These are phyloP conservation scores for Pseudogymnoascus destructans DNA, from an alignment of 2,329 filamentous ascomycete genomes.

Conservation along the genomic window DNA sequence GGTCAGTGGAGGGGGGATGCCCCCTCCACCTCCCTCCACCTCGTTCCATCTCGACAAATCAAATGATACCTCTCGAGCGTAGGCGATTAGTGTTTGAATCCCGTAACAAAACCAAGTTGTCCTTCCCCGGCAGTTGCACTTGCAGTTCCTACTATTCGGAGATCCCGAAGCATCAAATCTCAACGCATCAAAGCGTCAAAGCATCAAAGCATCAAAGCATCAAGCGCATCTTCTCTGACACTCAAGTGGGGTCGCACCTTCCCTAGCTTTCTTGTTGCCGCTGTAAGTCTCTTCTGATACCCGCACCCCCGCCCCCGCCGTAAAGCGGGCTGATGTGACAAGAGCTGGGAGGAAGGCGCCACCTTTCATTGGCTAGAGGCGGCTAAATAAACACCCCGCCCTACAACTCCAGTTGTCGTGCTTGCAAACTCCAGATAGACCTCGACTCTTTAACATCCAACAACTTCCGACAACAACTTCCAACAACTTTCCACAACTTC, in stretches of 20 bases:
- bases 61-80: too few species aligned
- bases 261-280: background rate
- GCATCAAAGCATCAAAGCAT: background rate
- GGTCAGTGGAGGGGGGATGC: too few species aligned
- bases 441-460: background rate
- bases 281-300: constrained; percentile 5
- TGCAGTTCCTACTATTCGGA: background rate
- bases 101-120: background rate
- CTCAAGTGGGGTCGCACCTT: background rate
- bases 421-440: background rate
- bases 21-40: too few species aligned
- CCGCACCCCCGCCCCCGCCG: background rate
- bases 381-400: background rate
- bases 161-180: background rate
- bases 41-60: too few species aligned
- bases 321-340: background rate
- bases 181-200: background rate
- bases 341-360: background rate
- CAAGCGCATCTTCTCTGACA: background rate
- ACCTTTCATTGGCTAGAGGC: background rate
- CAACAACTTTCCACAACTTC: background rate
- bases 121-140: background rate
- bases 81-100: constrained; percentile 4
- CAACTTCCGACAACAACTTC: background rate
- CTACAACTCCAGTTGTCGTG: background rate